Conservation (phyloP, 2,329 filamentous ascomycete genomes). For the Chrysoporthe cubensis region DNA sequence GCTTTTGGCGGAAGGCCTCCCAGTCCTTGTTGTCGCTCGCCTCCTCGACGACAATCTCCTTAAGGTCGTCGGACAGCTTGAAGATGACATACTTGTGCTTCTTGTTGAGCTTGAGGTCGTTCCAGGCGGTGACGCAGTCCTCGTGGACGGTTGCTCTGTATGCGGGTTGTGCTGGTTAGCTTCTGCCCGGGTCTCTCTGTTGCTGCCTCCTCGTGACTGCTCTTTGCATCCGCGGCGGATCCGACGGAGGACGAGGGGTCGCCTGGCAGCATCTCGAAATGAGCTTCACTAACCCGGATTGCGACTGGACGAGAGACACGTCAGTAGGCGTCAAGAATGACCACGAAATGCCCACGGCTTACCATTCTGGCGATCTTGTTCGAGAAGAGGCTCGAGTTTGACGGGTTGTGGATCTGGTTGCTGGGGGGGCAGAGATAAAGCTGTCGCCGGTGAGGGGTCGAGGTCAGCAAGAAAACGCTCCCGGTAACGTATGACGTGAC, state of each 20-base stretch:
- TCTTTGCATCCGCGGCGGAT: slow-evolving; percentile 4
- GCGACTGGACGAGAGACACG: slow-evolving; percentile 54
- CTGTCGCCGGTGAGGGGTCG: slow-evolving; percentile 29
- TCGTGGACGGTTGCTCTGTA: slow-evolving; percentile 71
- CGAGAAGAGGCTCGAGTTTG: slow-evolving; percentile 15
- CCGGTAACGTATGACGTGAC: slow-evolving; percentile 25
- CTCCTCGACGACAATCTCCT: slow-evolving; percentile 80
- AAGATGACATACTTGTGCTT: slow-evolving; percentile 85
- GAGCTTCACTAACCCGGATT: slow-evolving; percentile 65
- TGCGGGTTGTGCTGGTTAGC: slow-evolving; percentile 17
- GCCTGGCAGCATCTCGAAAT: slow-evolving; percentile 26
- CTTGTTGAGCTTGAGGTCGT: slow-evolving; percentile 82
- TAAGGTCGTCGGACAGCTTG: slow-evolving; percentile 84
- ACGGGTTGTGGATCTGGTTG: slow-evolving; percentile 19
- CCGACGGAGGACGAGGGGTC: slow-evolving; percentile 6
- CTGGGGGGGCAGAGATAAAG: slow-evolving; percentile 18
- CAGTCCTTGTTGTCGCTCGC: slow-evolving; percentile 69
- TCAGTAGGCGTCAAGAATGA: not conserved
- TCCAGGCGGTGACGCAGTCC: slow-evolving; percentile 74
- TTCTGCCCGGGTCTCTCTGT: slow-evolving; percentile 11
- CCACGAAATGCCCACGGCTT: slow-evolving; percentile 6
- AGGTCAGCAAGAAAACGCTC: slow-evolving; percentile 23
- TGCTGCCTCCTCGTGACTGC: slow-evolving; percentile 15
- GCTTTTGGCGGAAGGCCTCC: slow-evolving; percentile 75
- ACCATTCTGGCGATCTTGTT: slow-evolving; percentile 26